Base-by-base conservation (phyloP, 805 yeast genomes). In the Kluyveromyces nonfermentans region DNA sequence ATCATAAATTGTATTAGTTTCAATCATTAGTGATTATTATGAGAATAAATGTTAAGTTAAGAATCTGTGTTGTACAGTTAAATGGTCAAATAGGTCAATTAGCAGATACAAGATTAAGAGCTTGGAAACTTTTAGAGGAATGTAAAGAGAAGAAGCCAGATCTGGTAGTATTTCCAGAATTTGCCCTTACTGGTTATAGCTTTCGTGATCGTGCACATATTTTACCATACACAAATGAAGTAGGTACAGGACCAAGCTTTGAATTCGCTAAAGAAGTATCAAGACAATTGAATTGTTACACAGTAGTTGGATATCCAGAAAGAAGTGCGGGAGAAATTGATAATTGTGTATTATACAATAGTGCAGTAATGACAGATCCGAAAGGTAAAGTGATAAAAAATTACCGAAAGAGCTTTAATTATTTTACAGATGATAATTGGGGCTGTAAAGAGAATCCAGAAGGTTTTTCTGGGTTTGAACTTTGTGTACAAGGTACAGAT, bases 231-330 rank as follows among this genome's bases (percentile, higher is more conserved):
- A 89, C 84, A 48, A 49, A 62, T 0, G 33, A 49, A 0, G 64
- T 67, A 0, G 53, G 60, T 1, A 62, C 64, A 0, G 80, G 83
- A 0, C 71, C 70, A 2, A 66, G 82, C 1, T 68, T 72, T 18
- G 59, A 66, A 8, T 73, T 87, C 65, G 96, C 88, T 0, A 60
- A 61, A 35, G 65, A 67, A 30, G 68, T 78, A 1, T 77, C 89
- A 2, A 49, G 54, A 38, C 61, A 56, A 36, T 73, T 68, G 50
- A 54, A 67, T 2, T 84, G 95, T 55, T 77, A 77, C 53, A 82
- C 93, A 0, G 68, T 88, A 4, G 65, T 86, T 8, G 96, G 97
- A 14, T 86, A 84, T 58, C 96, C 97, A 0, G 95, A 89, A 62
- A 40, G 51, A 33, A 22, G 33, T 34, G 37, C 33, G 6, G 47